Conservation (phyloP, 2,329 filamentous ascomycete species). For the Fusarium albidum region DNA sequence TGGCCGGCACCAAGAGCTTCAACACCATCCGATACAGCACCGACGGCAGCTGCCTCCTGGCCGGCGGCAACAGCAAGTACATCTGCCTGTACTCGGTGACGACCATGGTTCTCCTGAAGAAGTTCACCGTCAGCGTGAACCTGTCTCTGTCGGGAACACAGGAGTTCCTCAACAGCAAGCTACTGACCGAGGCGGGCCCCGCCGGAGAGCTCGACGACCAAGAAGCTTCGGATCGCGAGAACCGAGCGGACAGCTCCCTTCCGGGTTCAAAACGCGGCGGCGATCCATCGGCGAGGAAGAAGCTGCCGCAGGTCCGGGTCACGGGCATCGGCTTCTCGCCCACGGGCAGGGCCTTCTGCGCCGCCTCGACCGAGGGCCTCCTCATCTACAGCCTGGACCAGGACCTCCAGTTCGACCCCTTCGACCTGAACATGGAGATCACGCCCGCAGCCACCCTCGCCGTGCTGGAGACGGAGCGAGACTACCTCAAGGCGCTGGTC, state of each 20-base stretch:
- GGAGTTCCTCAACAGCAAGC: constrained; percentile 93
- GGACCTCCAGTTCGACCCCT: constrained; percentile 88
- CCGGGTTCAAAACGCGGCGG: constrained; percentile 86
- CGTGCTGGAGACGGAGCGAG: constrained; percentile 71
- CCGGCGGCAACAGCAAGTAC: constrained; percentile 96
- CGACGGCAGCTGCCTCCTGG: constrained; percentile 89
- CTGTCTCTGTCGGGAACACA: constrained; percentile 95
- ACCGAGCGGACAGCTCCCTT: constrained; percentile 78
- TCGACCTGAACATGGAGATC: constrained; percentile 93
- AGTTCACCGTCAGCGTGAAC: constrained; percentile 95
- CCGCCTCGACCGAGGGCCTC: constrained; percentile 91
- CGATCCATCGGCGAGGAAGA: constrained; percentile 81
- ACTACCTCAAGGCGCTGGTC: constrained; percentile 90
- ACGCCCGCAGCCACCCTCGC: constrained; percentile 85
- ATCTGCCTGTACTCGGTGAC: constrained; percentile 97
- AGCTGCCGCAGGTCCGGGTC: constrained; percentile 83
- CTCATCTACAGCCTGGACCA: constrained; percentile 93
- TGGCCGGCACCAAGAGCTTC: constrained; percentile 89
- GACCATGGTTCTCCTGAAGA: constrained; percentile 90
- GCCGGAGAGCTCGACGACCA: constrained; percentile 84
- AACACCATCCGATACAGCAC: constrained; percentile 88
- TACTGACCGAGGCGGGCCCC: constrained; percentile 90
- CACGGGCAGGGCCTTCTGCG: constrained; percentile 89
- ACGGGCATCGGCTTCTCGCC: constrained; percentile 87
- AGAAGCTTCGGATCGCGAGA: constrained; percentile 88